Base-by-base conservation (phyloP, 2,329 filamentous ascomycete genomes). In the Arachnopeziza araneosa region DNA sequence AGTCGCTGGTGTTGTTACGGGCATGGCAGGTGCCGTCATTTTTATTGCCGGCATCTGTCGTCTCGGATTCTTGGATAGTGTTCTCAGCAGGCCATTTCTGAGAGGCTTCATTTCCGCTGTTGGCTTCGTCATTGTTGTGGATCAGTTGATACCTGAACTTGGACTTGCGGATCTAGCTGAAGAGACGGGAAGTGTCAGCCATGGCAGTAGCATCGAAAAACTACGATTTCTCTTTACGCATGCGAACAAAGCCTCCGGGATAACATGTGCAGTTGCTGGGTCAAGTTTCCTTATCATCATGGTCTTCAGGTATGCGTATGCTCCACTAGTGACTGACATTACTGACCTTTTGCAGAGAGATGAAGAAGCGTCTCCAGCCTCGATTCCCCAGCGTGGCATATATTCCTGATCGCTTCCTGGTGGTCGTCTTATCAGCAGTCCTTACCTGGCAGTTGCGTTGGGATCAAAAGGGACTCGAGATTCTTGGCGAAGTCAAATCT, bases 91-190 rank as follows among this genome's bases (percentile, higher is more conserved):
- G 36, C 95, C 95, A 0, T 98, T 99, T 69, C 76, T 98, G 59
- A 83, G 95, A 61, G 95, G 95, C 0, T 99, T 99, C 76, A 97
- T 99, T 75, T 96, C 91, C 60, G 95, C 95, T 55, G 96, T 99
- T 72, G 95, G 95, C 54, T 90, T 97, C 59, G 93, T 98, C 65
- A 98, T 99, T 71, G 86, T 96, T 49, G 91, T 98, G 44, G 95
- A 98, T 73, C 95, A 99, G 75, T 78, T 96, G 52, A 90, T 97
- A 57, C 93, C 93, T 0, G 92, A 98, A 74, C 82, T 96, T 68
- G 95, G 95, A 0, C 80, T 99, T 23, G 81, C 80, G 48, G 77
- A 80, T 1, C 75, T 85, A 21, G 90, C 92, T 0, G 85, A 84
- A 56, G 76, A 87, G 19, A 71, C 74, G 1, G 77, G 78, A 1